Base-by-base conservation (phyloP, 257 asterid genomes). In the Dorcoceras hygrometricum region DNA sequence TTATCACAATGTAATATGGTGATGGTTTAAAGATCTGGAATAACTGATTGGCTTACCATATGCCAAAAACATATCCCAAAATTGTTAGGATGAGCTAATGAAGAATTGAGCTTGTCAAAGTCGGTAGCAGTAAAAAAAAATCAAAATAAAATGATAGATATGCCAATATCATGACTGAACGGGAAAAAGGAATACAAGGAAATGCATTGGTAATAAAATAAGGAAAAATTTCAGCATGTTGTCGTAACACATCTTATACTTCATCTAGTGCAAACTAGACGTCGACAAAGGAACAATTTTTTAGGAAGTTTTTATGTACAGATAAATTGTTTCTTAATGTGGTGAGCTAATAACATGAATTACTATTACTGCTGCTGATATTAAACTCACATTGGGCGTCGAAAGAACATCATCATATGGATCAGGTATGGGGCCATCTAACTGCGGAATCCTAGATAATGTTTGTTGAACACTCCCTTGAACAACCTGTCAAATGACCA, bases 341-440 rank as follows among this genome's bases (percentile, higher is more conserved):
- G 48, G 18, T 36, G 48, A 36, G 48, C 16, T 36, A 8, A 36
- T 43, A 58, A 62, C 22, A 25, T 34, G 9, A 70, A 67, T 58
- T 65, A 60, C 22, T 34, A 62, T 23, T 59, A 57, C 55, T 26
- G 26, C 53, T 67, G 63, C 12, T 23, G 9, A 66, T 34, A 51
- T 11, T 55, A 57, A 74, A 65, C 90, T 78, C 75, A 90, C 98
- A 77, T 86, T 91, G 29, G 96, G 98, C n/a, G 98, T 89, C 29
- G 98, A 83, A 27, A 86, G 95, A 25, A 68, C 81, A n/a, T 91
- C 96, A 78, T 89, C 96, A 55, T 89, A 89, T 56, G 95, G 88
- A 83, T 85, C 96, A 60, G 94, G 89, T 16, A 81, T 81, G 61
- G 96, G 98, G 23, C 98, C 98, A 63, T 91, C 98, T 57, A 75